phyloP scores from a whole-genome alignment of 768 basidiomycete species.

The Udeniomyces megalosporus region DNA sequence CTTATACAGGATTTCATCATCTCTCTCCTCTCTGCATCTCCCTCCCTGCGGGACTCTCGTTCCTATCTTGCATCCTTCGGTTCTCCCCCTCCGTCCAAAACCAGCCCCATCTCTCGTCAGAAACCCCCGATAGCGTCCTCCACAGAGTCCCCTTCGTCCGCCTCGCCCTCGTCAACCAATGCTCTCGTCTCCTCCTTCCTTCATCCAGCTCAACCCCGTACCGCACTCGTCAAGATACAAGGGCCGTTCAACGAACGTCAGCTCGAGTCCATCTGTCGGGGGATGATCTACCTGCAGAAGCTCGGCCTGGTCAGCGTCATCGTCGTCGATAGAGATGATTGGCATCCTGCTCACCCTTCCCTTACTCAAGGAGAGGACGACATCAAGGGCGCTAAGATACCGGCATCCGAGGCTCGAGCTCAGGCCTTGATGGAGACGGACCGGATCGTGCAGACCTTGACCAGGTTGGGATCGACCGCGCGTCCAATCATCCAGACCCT shows the following conservation, averaged over 20 bases:
- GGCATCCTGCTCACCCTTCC: conserved; percentile 25
- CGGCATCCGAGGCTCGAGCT: conserved; percentile 37
- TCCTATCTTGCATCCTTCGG: conserved; percentile 87
- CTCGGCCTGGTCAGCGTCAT: conserved; percentile 91
- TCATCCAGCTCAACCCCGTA: conserved; percentile 60
- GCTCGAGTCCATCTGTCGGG: conserved; percentile 80
- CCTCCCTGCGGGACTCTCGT: conserved; percentile 75
- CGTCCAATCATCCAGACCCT: conserved; percentile 71
- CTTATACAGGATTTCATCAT: conserved; percentile 73
- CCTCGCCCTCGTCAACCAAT: conserved; percentile 21
- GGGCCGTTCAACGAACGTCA: conserved; percentile 88
- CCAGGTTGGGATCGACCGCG: conserved; percentile 67
- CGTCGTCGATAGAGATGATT: conserved; percentile 74
- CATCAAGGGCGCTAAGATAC: too few relatives aligned
- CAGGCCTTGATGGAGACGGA: conserved; percentile 62
- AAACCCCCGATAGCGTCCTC: not conserved
- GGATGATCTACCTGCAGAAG: conserved; percentile 88
- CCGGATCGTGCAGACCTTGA: conserved; percentile 64
- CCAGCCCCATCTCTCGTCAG: too few relatives aligned
- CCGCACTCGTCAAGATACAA: conserved; percentile 90
- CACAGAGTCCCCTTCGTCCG: conserved; percentile 1
- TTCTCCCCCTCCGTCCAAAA: conserved; percentile 33
- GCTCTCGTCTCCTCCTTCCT: conserved; percentile 38
- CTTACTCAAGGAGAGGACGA: conserved; percentile 5
- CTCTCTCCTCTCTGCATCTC: conserved; percentile 81